Base-by-base conservation (phyloP, 805 yeast species). In the Saccharomycopsis capsularis region DNA sequence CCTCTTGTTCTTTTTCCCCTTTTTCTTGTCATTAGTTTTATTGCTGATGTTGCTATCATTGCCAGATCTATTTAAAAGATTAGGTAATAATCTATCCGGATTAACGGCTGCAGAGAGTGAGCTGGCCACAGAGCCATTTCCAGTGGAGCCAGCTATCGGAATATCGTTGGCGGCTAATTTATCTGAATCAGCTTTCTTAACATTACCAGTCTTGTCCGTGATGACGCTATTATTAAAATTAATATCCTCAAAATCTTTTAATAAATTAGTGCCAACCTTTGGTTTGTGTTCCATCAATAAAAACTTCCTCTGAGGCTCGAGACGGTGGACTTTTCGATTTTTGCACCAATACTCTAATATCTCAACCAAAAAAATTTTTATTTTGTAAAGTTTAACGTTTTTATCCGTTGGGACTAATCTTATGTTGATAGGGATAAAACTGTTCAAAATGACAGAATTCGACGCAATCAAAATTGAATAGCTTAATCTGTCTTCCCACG, bases 381-480 rank as follows among this genome's bases (percentile, higher is more conserved):
- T 79, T 53, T 98, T 74, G 63, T 91, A 98, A 40, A 90, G 69
- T 40, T 85, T 81, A 18, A 93, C 81, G 30, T 51, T 67, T 61
- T 93, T 93, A 41, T 89, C 95, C 42, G 91, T 62, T 1, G 98
- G 98, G 0, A 85, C 79, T 53, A 93, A 75, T 57, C 83, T 73
- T 66, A 93, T 85, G 1, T 90, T 85, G 6, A 93, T 70, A 1
- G 98, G 98, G 46, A 93, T 67, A 57, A 76, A 80, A 2, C 91
- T 81, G 61, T 95, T 89, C 44, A 93, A 71, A 6, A 95, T 81
- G 47, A 93, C 79, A 24, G 89, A 82, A 63, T 91, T 93, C 24
- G 96, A 86, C 1, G 95, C 95, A 47, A 93, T 82, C 18, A 89
- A 80, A 40, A 93, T 88, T 60, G 93, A 97, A 61, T 93, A 93